Evolutionary conservation across 495 filamentous ascomycete genomes (phyloP), one percentile per base, ranked within the genome.

Genomic region (Venustampulla echinocandica): DNA sequence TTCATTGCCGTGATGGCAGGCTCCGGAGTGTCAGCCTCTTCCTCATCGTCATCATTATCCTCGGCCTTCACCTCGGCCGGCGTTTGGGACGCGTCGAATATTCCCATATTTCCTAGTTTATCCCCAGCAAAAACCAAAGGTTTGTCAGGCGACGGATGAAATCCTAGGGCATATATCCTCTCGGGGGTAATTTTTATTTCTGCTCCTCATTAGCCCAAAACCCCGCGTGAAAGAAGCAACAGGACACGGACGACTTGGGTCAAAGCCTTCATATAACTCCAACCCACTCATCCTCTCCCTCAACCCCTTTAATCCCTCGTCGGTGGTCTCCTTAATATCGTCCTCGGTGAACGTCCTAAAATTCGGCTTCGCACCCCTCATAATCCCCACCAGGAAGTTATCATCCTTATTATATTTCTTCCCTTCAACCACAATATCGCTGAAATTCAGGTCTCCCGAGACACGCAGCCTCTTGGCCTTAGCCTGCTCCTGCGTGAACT

Each of bases 131-230:
- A 94, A n/a, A 98, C 75, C 4, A 97, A 70, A 0, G 87, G 79
- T 54, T 97, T 97, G 9, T 86, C 77, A 42, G 75, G 67, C 0
- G 81, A 86, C 0, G 93, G 92, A 56, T 98, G 92, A 52, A 98
- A 93, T 9, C 81, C 82, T 59, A 98, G 76, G 10, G 84, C 70
- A 58, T 95, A 95, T 13, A 96, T 77, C 46, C 92, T 72, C 61
- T 97, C 89, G 0, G 88, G 90, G 0, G 85, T 90, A 40, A 97
- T 79, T 56, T 97, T 98, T 60, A 97, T 92, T 34, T 85, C 85
- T 88, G 53, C 11, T 30, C 44, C 1, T 5, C n/a, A 17, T 54
- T 15, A 46, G 22, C 44, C 24, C 52, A 28, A 32, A 50, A 9
- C 10, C 19, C 48, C 17, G 27, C 7, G 7, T n/a, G 27, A n/a